Evolutionary conservation across 176 grass and related monocot species (phyloP).

Genomic region (bread wheat (Triticum aestivum)): DNA sequence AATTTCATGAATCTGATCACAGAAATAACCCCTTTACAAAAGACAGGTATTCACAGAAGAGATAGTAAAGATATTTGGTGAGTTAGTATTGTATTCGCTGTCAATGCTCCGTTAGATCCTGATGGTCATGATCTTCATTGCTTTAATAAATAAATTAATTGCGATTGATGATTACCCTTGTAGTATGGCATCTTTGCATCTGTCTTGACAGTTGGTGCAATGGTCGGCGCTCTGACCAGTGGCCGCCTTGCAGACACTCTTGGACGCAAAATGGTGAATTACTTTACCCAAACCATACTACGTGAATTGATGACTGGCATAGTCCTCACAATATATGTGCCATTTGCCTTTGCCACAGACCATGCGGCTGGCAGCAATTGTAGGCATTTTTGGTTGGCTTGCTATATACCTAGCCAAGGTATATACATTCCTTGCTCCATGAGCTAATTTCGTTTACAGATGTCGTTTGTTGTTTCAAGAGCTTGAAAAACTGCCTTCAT

Average conservation of each 20-base stretch:
- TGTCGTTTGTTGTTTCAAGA: neutral
- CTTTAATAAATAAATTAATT: neutral
- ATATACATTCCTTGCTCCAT: constrained; percentile 4
- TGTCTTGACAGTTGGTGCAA: constrained; percentile 78
- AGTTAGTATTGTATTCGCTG: too few relatives aligned
- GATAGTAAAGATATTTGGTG: too few relatives aligned
- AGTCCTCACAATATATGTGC: neutral
- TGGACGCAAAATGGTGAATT: constrained; percentile 66
- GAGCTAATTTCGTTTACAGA: neutral
- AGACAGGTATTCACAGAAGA: too few relatives aligned
- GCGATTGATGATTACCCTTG: constrained; percentile 21
- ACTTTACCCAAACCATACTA: neutral
- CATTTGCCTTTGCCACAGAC: constrained; percentile 45
- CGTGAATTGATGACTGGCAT: neutral
- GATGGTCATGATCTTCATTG: neutral
- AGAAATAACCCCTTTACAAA: too few relatives aligned
- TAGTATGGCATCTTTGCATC: constrained; percentile 71
- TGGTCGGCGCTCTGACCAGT: constrained; percentile 72
- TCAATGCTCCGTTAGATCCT: neutral
- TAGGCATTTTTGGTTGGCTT: constrained; percentile 69
- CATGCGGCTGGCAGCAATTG: constrained; percentile 52
- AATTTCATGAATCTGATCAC: too few relatives aligned
- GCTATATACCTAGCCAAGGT: constrained; percentile 63
- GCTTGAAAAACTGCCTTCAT: neutral
- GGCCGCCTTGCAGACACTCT: constrained; percentile 50